Conservation (phyloP, 75 land plant genomes). For the Pseudotsuga menziesii region DNA sequence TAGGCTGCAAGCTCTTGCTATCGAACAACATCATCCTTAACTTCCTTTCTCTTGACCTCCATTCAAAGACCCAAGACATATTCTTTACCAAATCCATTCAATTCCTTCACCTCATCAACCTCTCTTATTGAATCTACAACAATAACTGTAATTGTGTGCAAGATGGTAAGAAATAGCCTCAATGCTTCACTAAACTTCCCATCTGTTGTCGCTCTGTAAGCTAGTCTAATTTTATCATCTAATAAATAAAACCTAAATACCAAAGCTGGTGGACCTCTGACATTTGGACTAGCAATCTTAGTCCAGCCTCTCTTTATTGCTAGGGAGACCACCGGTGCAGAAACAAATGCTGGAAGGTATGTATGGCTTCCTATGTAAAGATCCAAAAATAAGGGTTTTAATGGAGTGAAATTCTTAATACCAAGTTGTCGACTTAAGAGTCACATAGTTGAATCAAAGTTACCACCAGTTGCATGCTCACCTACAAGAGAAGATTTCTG, state of each 20-base stretch:
- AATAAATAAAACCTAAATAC: conserved; percentile 24
- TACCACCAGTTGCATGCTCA: conserved; percentile 42
- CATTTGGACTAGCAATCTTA: conserved; percentile 17
- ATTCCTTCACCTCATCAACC: conserved; percentile 61
- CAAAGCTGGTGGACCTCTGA: conserved; percentile 20
- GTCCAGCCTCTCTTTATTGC: conserved; percentile 29
- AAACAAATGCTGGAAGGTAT: conserved; percentile 20
- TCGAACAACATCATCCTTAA: conserved; percentile 37
- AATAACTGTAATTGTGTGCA: conserved; percentile 53
- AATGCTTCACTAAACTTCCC: conserved; percentile 60
- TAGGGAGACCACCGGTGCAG: conserved; percentile 24
- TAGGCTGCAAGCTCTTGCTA: conserved; percentile 63
- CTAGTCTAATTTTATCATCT: conserved; percentile 39
- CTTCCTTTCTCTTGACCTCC: conserved; percentile 51
- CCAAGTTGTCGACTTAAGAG: conserved; percentile 36
- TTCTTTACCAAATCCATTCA: conserved; percentile 44
- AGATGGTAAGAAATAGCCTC: conserved; percentile 36
- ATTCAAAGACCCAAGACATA: conserved; percentile 46
- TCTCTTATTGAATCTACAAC: conserved; percentile 55
- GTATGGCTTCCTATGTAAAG: conserved; percentile 30
- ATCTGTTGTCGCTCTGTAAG: conserved; percentile 47
- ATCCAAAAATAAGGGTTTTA: too few species aligned
- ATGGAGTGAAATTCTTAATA: conserved; percentile 6
- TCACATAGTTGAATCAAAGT: conserved; percentile 26
- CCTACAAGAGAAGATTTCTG: conserved; percentile 39